A percentile compares a stretch with the other conserved stretches of the same genome.
Evolutionary conservation across 129 eudicot genomes (phyloP).

Genomic region (Flaveria linearis): DNA sequence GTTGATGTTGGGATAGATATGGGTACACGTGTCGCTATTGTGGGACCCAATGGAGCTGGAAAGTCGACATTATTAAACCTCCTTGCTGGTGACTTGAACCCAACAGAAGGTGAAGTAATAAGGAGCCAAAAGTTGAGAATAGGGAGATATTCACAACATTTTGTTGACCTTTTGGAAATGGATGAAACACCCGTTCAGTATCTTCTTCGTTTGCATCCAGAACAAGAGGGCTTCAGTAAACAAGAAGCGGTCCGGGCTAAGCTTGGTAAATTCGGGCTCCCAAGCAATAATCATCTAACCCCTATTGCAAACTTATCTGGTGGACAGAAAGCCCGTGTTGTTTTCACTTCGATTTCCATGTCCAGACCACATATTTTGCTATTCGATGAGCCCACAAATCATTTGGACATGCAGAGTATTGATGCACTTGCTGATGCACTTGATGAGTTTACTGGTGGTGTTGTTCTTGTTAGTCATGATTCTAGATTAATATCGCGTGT

Average conservation of each 20-base stretch:
- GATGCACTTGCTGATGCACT: constrained; percentile 20
- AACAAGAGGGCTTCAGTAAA: constrained; percentile 11
- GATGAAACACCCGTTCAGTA: constrained; percentile 11
- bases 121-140: constrained; percentile 17
- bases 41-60: constrained; percentile 16
- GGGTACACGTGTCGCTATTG: constrained; percentile 11
- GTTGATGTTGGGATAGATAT: constrained; percentile 17
- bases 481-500: not conserved
- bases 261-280: constrained; percentile 13
- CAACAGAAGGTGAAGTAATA: constrained; percentile 11
- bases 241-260: constrained; percentile 18
- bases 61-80: constrained; percentile 14
- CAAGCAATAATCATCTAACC: constrained; percentile 1
- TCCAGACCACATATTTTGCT: not conserved
- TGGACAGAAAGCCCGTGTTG: constrained; percentile 19
- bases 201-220: constrained; percentile 10
- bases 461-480: constrained; percentile 18
- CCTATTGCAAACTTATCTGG: constrained; percentile 14
- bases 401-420: constrained; percentile 18
- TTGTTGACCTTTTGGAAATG: constrained; percentile 11
- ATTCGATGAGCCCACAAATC: constrained; percentile 9
- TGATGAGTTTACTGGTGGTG: constrained; percentile 15
- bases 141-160: constrained; percentile 13
- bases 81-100: constrained; percentile 8
- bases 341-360: constrained; percentile 17